Conservation (phyloP, 805 yeast genomes). For the Starmerella vitae region DNA sequence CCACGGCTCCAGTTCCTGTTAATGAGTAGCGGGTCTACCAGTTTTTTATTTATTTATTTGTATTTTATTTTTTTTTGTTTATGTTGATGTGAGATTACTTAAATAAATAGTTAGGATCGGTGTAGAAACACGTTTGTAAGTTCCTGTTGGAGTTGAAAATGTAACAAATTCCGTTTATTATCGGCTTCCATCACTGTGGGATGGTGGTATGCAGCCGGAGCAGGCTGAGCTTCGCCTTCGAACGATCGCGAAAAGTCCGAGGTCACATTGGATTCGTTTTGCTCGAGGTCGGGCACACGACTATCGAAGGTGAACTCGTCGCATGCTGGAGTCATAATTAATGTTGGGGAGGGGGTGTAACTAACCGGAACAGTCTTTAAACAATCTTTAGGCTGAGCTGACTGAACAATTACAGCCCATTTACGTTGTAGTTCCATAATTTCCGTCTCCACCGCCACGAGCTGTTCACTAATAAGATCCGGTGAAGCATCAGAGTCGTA, state of each 20-base stretch:
- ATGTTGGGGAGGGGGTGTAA: constrained; percentile 7
- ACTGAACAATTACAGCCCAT: not conserved
- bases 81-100: too few species aligned
- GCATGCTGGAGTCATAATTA: constrained; percentile 7
- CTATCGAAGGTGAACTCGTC: not conserved
- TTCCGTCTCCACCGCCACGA: constrained; percentile 10
- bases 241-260: constrained; percentile 2
- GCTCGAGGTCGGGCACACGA: constrained; percentile 4
- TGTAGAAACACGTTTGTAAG: too few species aligned
- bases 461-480: constrained; percentile 7
- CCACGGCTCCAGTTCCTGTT: not conserved
- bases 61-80: too few species aligned
- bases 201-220: not conserved
- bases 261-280: constrained; percentile 1
- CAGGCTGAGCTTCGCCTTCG: constrained; percentile 11
- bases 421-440: constrained; percentile 6
- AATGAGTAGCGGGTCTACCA: constrained; percentile 2
- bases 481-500: constrained; percentile 5
- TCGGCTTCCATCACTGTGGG: too few species aligned
- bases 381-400: not conserved
- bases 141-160: not conserved
- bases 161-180: too few species aligned
- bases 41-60: constrained; percentile 9
- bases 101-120: too few species aligned
- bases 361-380: too few species aligned